Base-by-base conservation (phyloP, 495 filamentous ascomycete genomes). In the Penicillium verhagenii region DNA sequence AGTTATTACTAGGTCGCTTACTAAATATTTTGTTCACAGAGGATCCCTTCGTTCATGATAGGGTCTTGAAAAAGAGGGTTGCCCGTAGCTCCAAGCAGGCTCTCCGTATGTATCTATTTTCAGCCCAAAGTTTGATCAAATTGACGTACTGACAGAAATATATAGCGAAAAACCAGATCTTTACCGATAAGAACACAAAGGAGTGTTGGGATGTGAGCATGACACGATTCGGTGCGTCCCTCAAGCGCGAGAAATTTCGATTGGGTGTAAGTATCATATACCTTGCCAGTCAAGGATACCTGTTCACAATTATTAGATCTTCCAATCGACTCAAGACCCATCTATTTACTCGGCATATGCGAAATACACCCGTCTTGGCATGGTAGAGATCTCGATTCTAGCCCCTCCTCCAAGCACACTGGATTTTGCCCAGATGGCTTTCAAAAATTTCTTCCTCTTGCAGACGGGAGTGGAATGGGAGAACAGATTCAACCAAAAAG, bases 401-500 rank as follows among this genome's bases (percentile, higher is more conserved):
- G 66, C 70, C 10, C 67, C 68, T 6, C 50, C 65, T 0, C 66
- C 63, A 9, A 69, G 66, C 24, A 60, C 26, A 2, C 59, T 72
- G 3, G 63, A 67, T 0, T 20, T 52, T 6, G 82, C 81, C 6
- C 69, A 79, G 24, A 57, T 23, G 0, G 63, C 62, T 0, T 88
- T 89, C 62, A 69, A 72, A 57, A n/a, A 42, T 0, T 83, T 84
- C 58, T 90, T 89, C 68, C 53, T 66, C 11, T 57, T 67, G 2
- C 79, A 84, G 60, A 82, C 82, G 0, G 79, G 80, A 1, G 70
- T 77, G 10, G 50, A 65, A 7, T 90, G 86, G 87, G 72, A 79
- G 1, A 54, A 82, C 25, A 73, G 83, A 28, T 40, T 56, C 23
- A 11, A 52, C 56, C 6, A 10, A 54, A n/a, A n/a, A n/a, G n/a